Percentiles rank a stretch among this genome's conserved stretches.
Evolutionary conservation across 345 rosid species (phyloP).

Genomic region (rapeseed (Brassica napus)): Da-Ae NC_063440.1:21755001-21755500

Average conservation of each 20-base stretch:
- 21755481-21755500: background rate
- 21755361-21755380: constrained; percentile 83
- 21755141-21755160: constrained; percentile 66
- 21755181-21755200: constrained; percentile 80
- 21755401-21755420: constrained; percentile 54
- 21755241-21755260: constrained; percentile 82
- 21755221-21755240: constrained; percentile 63
- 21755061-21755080: constrained; percentile 79
- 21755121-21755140: constrained; percentile 50
- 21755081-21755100: constrained; percentile 74
- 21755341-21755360: constrained; percentile 83
- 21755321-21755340: constrained; percentile 83
- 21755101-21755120: constrained; percentile 82
- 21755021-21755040: constrained; percentile 72
- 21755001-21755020: constrained; percentile 54
- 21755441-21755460: constrained; percentile 48
- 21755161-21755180: constrained; percentile 72
- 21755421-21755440: constrained; percentile 74
- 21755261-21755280: constrained; percentile 85
- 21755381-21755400: constrained; percentile 47
- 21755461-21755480: background rate
- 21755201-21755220: constrained; percentile 84
- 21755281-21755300: constrained; percentile 72
- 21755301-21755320: constrained; percentile 82
- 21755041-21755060: constrained; percentile 67